A percentile compares a stretch with the other conserved stretches of the same genome.
These are phyloP conservation scores for Cadophora sp. DNA, from an alignment of 2,329 filamentous ascomycete genomes.

Conservation along the genomic window DNA sequence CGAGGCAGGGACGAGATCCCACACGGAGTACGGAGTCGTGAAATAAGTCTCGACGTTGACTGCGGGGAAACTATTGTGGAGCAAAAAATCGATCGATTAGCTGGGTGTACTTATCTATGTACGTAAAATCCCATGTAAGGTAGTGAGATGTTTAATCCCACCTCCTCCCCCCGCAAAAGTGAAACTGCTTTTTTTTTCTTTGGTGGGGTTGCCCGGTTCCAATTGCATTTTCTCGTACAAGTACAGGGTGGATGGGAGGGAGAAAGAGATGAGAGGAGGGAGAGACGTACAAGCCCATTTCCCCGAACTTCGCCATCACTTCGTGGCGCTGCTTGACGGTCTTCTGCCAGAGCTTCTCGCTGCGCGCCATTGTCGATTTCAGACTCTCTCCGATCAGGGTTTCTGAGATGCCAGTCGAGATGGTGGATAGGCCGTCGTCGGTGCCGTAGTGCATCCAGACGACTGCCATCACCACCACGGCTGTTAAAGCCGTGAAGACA, in stretches of 20 bases:
- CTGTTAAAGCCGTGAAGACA: slow-evolving; percentile 24
- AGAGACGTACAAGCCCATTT: slow-evolving; percentile 41
- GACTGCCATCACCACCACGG: slow-evolving; percentile 25
- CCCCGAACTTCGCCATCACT: slow-evolving; percentile 37
- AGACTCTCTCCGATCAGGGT: slow-evolving; percentile 23
- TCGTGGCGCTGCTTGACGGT: slow-evolving; percentile 44
- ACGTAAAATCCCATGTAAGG: no score
- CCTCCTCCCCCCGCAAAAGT: slow-evolving; percentile 1
- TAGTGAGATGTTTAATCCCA: neutral
- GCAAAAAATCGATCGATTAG: neutral
- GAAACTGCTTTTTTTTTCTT: no score
- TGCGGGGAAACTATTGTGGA: slow-evolving; percentile 38
- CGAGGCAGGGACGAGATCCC: slow-evolving; percentile 49
- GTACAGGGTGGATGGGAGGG: neutral
- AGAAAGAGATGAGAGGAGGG: slow-evolving; percentile 31
- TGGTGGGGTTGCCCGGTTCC: no score
- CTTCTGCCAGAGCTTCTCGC: slow-evolving; percentile 41
- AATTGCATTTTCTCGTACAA: no score
- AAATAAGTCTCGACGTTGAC: slow-evolving; percentile 29
- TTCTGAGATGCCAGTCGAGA: slow-evolving; percentile 22
- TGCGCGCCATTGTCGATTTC: slow-evolving; percentile 37
- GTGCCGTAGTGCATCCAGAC: slow-evolving; percentile 26
- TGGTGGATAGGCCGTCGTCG: slow-evolving; percentile 12
- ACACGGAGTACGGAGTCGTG: slow-evolving; percentile 44
- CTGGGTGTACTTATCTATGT: no score